phyloP scores from a whole-genome alignment of 129 eudicot species.

The Flaveria ramosissima region DNA sequence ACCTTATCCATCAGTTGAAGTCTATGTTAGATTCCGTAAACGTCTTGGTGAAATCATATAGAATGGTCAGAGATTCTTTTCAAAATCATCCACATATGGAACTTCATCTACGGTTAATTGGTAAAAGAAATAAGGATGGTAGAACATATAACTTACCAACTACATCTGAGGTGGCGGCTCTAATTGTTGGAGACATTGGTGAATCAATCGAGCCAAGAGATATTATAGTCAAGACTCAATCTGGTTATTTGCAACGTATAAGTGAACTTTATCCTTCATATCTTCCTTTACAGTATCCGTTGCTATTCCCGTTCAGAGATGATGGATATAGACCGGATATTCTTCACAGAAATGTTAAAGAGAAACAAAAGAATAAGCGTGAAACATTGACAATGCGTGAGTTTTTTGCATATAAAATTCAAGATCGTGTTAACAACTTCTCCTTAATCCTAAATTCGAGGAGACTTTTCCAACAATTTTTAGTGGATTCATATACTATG shows the following conservation, averaged over 20 bases:
- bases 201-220: not conserved
- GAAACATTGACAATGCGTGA: too few species aligned
- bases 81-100: not conserved
- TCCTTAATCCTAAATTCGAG: too few species aligned
- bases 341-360: too few species aligned
- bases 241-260: not conserved
- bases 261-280: not conserved
- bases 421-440: too few species aligned
- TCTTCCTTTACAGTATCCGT: not conserved
- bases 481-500: too few species aligned
- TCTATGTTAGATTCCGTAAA: not conserved
- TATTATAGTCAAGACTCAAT: not conserved
- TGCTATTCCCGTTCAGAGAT: not conserved
- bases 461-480: too few species aligned
- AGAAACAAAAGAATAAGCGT: too few species aligned
- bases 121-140: not conserved
- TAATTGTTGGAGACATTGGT: slow-evolving; percentile 8
- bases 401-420: too few species aligned
- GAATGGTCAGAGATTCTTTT: not conserved
- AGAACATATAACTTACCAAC: not conserved
- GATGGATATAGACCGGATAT: not conserved
- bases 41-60: not conserved
- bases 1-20: not conserved
- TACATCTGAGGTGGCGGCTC: not conserved
- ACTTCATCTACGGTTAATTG: not conserved